A percentile compares a stretch with the other conserved stretches of the same genome.
Conservation (phyloP, 805 yeast genomes). For the Saccharomycopsis synnaedendra region DNA sequence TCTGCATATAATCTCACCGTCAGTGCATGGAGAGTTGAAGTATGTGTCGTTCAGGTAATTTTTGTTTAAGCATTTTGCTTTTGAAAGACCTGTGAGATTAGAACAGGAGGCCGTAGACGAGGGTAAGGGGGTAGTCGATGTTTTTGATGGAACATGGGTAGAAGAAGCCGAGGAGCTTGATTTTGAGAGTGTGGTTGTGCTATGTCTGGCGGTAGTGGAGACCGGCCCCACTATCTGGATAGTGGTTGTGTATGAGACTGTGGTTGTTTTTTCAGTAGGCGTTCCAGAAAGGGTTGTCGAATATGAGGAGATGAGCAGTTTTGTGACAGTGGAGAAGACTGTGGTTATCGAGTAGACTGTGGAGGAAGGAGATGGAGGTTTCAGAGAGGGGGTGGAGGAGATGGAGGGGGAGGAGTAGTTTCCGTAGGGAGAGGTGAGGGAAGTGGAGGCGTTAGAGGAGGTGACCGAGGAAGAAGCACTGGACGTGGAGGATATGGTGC, state of each 20-base stretch:
- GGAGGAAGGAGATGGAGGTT: neutral
- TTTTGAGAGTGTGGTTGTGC: constrained; percentile 1
- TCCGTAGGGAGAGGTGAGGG: neutral
- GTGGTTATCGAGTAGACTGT: neutral
- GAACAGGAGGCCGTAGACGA: constrained; percentile 11
- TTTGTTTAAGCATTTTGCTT: constrained; percentile 34
- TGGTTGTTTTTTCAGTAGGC: neutral
- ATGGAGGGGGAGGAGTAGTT: neutral
- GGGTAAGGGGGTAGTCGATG: neutral
- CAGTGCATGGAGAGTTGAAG: constrained; percentile 25
- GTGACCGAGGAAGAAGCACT: constrained; percentile 3
- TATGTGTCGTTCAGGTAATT: constrained; percentile 29
- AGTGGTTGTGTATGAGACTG: no score
- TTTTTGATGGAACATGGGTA: neutral
- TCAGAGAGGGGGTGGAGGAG: neutral
- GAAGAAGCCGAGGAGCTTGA: neutral
- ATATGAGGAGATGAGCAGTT: neutral
- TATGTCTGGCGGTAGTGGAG: neutral
- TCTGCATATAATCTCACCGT: constrained; percentile 43
- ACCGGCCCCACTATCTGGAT: no score
- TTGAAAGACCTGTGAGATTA: constrained; percentile 26
- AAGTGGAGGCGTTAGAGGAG: neutral
- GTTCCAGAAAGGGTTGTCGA: neutral
- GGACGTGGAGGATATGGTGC: constrained; percentile 4
- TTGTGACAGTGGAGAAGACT: neutral